Evolutionary conservation across 2,329 filamentous ascomycete genomes (phyloP), one percentile per base, ranked within the genome.

Genomic region (Cladosporium sp.): DNA sequence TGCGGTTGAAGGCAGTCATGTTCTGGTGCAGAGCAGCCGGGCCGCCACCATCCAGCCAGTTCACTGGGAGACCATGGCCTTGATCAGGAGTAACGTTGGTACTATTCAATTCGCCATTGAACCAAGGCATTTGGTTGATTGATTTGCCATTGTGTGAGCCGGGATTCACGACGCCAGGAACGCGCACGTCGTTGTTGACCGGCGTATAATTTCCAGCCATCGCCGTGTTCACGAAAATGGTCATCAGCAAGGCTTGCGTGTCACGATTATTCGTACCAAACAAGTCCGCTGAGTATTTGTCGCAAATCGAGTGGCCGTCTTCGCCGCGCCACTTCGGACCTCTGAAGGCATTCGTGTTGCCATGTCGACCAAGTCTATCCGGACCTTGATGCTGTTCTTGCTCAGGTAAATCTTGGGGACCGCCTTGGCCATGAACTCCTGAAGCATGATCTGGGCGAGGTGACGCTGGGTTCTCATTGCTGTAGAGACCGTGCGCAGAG

Each of bases 221-320:
- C n/a, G 75, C 79, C 5, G 78, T 82, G 64, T 82, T 82, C 56
- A 82, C 78, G 7, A 83, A 62, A 1, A 78, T 66, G 2, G 74
- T 78, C 57, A 82, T 58, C n/a, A 47, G 30, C 6, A 19, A 25
- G 22, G 12, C 22, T 63, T 84, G 80, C 62, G 81, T 83, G 25
- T 69, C 72, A 15, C 77, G 76, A 32, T 75, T 82, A 69, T 82
- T 83, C 33, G 79, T 70, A 63, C 72, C 77, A 48, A 83, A 69
- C 9, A 83, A 63, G n/a, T 76, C 74, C 3, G 71, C 79, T 29
- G 80, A 82, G 67, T 84, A 84, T 66, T 82, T 81, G 68, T 83
- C 80, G 66, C 80, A 84, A 57, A 84, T 77, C 4, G 30, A 32
- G 11, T 12, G 8, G 7, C 30, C 30, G 8, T 32, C 30, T 32